Base-by-base conservation (phyloP, 495 filamentous ascomycete species). In the Lepidopterella palustris region DNA sequence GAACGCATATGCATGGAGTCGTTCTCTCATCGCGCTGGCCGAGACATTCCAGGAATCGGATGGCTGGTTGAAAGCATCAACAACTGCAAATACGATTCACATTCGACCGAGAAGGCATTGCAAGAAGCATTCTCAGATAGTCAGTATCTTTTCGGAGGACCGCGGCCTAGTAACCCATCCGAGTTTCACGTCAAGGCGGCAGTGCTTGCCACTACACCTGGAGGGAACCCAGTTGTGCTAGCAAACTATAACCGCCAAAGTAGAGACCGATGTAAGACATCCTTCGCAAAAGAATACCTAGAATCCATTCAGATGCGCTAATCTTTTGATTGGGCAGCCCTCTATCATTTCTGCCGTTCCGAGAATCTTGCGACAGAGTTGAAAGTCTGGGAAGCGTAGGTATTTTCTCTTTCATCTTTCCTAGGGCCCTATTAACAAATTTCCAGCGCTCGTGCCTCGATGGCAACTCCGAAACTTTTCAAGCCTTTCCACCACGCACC, bases 351-450 rank as follows among this genome's bases (percentile, higher is more conserved):
- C 11, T 31, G 20, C 4, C 50, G 50, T 3, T 31, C 50, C 2
- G 50, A 53, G 13, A 29, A 28, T 10, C 25, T 53, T 31, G 6
- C 50, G 1, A 18, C 50, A 3, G 50, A 53, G 50, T 31, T 53
- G 25, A 53, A 53, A 31, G 20, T 31, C 13, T 53, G 50, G 50
- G 50, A 53, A n/a, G 50, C 26, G 50, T 53, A 53, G 20, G 50
- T n/a, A n/a, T 5, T 31, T 15, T 6, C 6, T 15, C 31, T 15
- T 35, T 35, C 31, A 15, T 6, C 15, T 35, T 35, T 35, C 31
- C 13, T 18, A 42, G 3, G 3, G 3, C 3, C 35, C 18, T 2
- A 42, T 42, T 42, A n/a, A n/a, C n/a, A n/a, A n/a, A n/a, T 42
- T 42, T 42, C 35, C 13, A 53, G 50, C 3, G 50, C 50, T 5